Evolutionary conservation across 352 stramenopile genomes (phyloP).

Genomic region (Aphanomyces stellatus): DNA sequence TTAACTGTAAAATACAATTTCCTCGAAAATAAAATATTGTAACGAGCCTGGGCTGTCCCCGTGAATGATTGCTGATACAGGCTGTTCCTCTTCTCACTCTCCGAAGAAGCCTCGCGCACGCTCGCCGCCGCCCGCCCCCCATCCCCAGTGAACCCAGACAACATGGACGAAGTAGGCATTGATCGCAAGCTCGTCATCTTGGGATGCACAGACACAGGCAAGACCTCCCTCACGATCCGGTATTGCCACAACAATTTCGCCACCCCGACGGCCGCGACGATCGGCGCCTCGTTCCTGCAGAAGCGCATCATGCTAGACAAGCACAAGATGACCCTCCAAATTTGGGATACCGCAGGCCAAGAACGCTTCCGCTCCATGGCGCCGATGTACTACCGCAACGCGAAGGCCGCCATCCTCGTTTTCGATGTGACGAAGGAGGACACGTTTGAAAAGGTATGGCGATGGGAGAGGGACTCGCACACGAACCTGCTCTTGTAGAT

Average conservation of each 20-base stretch:
- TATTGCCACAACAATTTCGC: slow-evolving; percentile 83
- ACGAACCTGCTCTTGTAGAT: slow-evolving; percentile 24
- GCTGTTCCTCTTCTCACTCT: background rate
- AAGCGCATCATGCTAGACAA: slow-evolving; percentile 70
- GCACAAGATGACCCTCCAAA: slow-evolving; percentile 82
- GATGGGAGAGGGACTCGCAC: background rate
- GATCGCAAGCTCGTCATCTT: slow-evolving; percentile 87
- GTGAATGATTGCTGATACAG: background rate
- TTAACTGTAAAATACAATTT: too few relatives aligned
- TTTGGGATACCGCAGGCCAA: slow-evolving; percentile 77
- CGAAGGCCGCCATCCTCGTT: slow-evolving; percentile 79
- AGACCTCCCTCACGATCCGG: slow-evolving; percentile 84
- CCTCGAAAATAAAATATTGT: too few relatives aligned
- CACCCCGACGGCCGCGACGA: slow-evolving; percentile 75
- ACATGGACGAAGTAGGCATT: slow-evolving; percentile 78
- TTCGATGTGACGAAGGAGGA: slow-evolving; percentile 71
- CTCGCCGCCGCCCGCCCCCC: background rate
- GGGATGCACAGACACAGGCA: slow-evolving; percentile 81
- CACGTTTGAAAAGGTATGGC: slow-evolving; percentile 57
- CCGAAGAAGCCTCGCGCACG: background rate
- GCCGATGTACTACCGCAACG: slow-evolving; percentile 87
- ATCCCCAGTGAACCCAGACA: background rate
- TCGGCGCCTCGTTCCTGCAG: slow-evolving; percentile 81
- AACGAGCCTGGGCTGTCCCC: too few relatives aligned
- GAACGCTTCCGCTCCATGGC: slow-evolving; percentile 82